phyloP scores from a whole-genome alignment of 768 basidiomycete species.

The Cantharellus cinnabarinus region DNA sequence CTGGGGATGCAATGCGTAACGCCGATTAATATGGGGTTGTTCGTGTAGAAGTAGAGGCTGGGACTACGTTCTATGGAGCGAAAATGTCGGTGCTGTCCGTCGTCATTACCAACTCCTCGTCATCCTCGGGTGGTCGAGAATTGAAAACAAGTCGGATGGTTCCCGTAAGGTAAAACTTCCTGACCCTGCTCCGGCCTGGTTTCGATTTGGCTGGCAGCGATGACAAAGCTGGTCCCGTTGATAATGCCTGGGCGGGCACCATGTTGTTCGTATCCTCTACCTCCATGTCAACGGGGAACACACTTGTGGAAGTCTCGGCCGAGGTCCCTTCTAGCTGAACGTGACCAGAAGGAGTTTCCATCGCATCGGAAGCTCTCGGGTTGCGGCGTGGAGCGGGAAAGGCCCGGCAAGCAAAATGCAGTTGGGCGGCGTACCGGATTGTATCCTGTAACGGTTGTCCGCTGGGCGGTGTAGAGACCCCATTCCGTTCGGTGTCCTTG shows the following conservation, averaged over 20 bases:
- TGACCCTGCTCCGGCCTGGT: not conserved
- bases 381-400: slow-evolving; percentile 5
- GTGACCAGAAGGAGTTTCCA: not conserved
- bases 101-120: slow-evolving; percentile 10
- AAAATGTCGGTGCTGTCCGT: not conserved
- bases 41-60: too few relatives aligned
- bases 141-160: slow-evolving; percentile 16
- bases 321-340: not conserved
- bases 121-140: slow-evolving; percentile 11
- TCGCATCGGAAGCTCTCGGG: not conserved
- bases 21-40: too few relatives aligned
- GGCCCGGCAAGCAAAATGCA: slow-evolving; percentile 14
- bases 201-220: not conserved
- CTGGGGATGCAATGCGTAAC: too few relatives aligned
- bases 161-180: slow-evolving; percentile 14
- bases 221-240: not conserved
- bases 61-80: too few relatives aligned
- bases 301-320: not conserved
- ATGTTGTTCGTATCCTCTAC: not conserved
- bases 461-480: not conserved
- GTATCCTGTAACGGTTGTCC: slow-evolving; percentile 7
- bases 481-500: not conserved
- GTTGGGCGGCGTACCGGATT: slow-evolving; percentile 14
- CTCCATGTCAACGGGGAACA: not conserved
- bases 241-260: too few relatives aligned